Evolutionary conservation across 1,139 yeast species (phyloP), one percentile per base, ranked within the genome.

Genomic region (Kurtzmaniella quercitrusa): DNA sequence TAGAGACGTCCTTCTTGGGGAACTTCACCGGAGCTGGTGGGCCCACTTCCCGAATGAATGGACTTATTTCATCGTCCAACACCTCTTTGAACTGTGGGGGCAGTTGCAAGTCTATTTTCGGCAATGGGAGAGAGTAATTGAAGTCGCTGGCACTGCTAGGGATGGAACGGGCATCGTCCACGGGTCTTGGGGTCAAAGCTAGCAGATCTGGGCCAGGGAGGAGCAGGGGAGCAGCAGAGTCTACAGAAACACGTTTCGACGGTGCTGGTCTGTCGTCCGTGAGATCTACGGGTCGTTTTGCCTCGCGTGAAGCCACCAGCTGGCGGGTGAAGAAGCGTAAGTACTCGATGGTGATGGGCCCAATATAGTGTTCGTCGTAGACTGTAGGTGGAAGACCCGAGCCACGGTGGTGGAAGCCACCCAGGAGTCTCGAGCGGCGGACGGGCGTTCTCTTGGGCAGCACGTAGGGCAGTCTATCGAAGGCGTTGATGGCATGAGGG

Each of bases 331-430:
- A 62, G 27, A 61, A 62, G 39, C 67, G 53, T 41, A 72, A 56
- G 42, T 66, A 72, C 39, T 69, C 74, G 6, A 66, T 54, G 0
- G 75, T 70, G 5, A 72, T 58, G 1, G 74, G 70, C 0, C 76
- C 77, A 7, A 59, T 55, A 48, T 70, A 70, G 11, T 56, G 59
- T 0, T 66, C 57, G 34, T 66, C 66, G 43, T 57, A 68, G 0
- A 53, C 51, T 2, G 55, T 45, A 14, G 55, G 56, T 16, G 18
- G 18, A 14, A 31, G 10, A 6, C 18, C 16, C 3, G 16, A 6
- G 14, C 10, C 10, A 15, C 36, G 18, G 14, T 31, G 10, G 15
- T 11, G 17, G 11, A 14, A 14, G 12, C 50, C 53, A 33, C 51
- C 44, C 39, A 47, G 25, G 15, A 48, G 44, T 17, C 51, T 41